Evolutionary conservation across 2,329 filamentous ascomycete species (phyloP).

Genomic region (Claviceps sp.): DNA sequence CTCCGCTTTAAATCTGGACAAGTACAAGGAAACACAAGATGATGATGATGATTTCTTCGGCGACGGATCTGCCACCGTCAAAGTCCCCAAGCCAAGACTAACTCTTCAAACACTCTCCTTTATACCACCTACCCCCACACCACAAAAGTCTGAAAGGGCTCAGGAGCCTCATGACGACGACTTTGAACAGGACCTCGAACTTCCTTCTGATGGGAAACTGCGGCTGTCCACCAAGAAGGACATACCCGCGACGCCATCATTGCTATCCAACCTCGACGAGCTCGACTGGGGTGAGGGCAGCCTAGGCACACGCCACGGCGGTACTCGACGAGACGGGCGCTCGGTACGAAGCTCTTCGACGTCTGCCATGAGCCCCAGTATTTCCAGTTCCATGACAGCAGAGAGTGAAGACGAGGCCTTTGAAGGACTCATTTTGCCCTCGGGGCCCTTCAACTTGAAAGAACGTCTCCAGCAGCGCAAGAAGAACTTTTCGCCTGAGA

Average conservation of each 20-base stretch:
- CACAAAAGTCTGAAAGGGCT: conserved; percentile 28
- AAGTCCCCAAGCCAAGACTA: conserved; percentile 43
- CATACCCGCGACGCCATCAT: conserved; percentile 44
- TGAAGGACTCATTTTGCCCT: conserved; percentile 75
- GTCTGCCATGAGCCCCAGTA: conserved; percentile 82
- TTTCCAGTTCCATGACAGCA: conserved; percentile 77
- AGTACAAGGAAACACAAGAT: conserved; percentile 49
- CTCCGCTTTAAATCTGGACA: conserved; percentile 44
- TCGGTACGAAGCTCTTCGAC: conserved; percentile 76
- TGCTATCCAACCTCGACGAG: conserved; percentile 50
- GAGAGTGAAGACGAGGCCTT: conserved; percentile 92
- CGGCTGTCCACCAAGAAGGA: conserved; percentile 49
- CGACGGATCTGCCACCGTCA: conserved; percentile 53
- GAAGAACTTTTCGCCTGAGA: conserved; percentile 43
- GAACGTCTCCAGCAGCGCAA: conserved; percentile 64
- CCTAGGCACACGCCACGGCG: conserved; percentile 78
- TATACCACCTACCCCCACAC: conserved; percentile 44
- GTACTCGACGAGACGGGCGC: conserved; percentile 65
- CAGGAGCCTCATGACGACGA: conserved; percentile 39
- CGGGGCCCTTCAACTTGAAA: conserved; percentile 70
- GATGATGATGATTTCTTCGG: conserved; percentile 52
- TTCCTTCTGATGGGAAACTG: conserved; percentile 53
- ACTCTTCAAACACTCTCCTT: conserved; percentile 30
- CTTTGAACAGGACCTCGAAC: conserved; percentile 59
- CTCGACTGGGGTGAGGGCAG: conserved; percentile 93